Conservation (phyloP, 2,329 filamentous ascomycete genomes). For the Rutstroemia sp. region DNA sequence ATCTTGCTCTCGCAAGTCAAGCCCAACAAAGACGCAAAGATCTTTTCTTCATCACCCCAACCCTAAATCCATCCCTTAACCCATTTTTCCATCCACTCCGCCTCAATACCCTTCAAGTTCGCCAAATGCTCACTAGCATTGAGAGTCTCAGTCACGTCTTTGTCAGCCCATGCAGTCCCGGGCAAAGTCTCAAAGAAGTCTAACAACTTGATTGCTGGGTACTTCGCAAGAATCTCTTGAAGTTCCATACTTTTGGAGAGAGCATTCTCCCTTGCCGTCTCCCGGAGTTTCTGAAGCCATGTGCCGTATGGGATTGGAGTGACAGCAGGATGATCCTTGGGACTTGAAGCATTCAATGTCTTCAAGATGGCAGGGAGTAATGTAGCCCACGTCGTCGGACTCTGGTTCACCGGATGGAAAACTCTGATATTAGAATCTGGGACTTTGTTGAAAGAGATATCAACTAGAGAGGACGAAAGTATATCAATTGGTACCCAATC, state of each 20-base stretch:
- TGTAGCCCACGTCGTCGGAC: background rate
- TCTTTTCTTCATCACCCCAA: background rate
- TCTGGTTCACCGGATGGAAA: background rate
- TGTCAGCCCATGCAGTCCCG: background rate
- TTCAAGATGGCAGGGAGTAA: background rate
- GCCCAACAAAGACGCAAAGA: too few species aligned
- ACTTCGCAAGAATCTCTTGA: background rate
- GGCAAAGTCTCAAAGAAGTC: background rate
- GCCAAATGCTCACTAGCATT: background rate
- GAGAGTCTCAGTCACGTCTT: background rate
- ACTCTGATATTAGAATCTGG: background rate
- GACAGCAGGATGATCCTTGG: background rate
- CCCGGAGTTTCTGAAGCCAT: background rate
- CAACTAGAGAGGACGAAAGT: background rate
- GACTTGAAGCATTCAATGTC: background rate
- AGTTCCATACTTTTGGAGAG: background rate
- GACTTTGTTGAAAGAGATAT: background rate
- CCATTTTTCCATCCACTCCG: constrained; percentile 1
- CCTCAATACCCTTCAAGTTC: background rate
- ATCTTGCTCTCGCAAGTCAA: too few species aligned
- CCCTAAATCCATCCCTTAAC: background rate
- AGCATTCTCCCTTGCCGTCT: background rate
- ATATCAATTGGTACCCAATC: constrained; percentile 6
- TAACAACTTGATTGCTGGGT: constrained; percentile 1
- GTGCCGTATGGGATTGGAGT: background rate